A percentile compares a stretch with the other conserved stretches of the same genome.
phyloP scores from a whole-genome alignment of 495 filamentous ascomycete species.

The Penicillium riverlandense region DNA sequence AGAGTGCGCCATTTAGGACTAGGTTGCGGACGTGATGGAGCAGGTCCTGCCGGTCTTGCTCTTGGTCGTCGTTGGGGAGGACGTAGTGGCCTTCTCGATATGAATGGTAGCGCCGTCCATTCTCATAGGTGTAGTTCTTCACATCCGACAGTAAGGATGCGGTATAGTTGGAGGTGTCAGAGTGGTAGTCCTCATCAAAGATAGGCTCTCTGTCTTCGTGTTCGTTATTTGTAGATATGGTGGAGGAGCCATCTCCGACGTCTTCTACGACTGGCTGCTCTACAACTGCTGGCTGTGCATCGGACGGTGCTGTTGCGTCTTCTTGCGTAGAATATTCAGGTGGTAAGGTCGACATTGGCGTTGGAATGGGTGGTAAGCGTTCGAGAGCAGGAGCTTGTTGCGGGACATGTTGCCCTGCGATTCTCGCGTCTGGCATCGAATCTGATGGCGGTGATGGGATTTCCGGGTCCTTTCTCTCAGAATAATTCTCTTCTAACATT shows the following conservation, averaged over 20 bases:
- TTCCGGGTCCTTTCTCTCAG: too few relatives aligned
- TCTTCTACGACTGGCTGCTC: constrained; percentile 1
- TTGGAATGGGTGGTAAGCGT: too few relatives aligned
- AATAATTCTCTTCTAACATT: too few relatives aligned
- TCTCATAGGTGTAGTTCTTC: constrained; percentile 35
- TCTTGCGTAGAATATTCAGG: too few relatives aligned
- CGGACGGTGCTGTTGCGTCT: neutral
- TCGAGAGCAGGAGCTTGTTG: neutral
- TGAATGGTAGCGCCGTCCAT: constrained; percentile 61
- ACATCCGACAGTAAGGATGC: constrained; percentile 19
- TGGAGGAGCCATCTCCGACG: constrained; percentile 4
- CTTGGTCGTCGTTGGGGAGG: constrained; percentile 40
- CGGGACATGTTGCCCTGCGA: too few relatives aligned
- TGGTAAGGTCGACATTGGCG: too few relatives aligned
- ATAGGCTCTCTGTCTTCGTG: constrained; percentile 5
- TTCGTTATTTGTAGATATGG: constrained; percentile 6
- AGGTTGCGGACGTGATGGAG: constrained; percentile 44
- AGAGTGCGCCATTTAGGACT: constrained; percentile 49
- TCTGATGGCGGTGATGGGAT: neutral
- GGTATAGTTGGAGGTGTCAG: constrained; percentile 18
- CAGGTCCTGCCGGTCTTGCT: constrained; percentile 38
- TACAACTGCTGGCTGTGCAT: neutral
- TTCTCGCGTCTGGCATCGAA: neutral
- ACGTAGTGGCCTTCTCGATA: constrained; percentile 59
- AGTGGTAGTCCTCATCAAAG: constrained; percentile 14